These are phyloP conservation scores for Thelephora ganbajun DNA, from an alignment of 768 basidiomycete genomes.

Conservation along the genomic window DNA sequence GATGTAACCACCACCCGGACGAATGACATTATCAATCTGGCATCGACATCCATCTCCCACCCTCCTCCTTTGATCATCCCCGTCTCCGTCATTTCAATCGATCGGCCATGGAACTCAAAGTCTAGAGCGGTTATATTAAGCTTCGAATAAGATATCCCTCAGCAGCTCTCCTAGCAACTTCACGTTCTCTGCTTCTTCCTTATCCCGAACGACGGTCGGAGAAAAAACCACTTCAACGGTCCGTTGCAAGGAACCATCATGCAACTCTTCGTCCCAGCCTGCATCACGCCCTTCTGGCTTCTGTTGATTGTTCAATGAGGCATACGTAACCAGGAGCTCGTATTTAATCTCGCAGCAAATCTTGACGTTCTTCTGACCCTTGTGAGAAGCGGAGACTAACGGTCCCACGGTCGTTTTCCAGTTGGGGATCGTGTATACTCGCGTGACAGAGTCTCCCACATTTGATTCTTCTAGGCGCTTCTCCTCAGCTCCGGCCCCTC, in stretches of 20 bases:
- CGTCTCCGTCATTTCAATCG: too few relatives aligned
- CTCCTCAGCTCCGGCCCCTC: not conserved
- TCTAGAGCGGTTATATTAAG: too few relatives aligned
- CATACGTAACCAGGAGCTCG: conserved; percentile 16
- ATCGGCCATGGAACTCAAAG: too few relatives aligned
- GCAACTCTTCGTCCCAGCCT: conserved; percentile 10
- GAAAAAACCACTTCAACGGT: conserved; percentile 10
- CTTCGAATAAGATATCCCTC: not conserved
- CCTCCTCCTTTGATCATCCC: not conserved
- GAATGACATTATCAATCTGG: not conserved
- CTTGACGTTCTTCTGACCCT: conserved; percentile 3
- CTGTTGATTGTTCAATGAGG: conserved; percentile 11
- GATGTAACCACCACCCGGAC: not conserved
- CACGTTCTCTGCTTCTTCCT: conserved; percentile 2
- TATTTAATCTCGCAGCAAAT: conserved; percentile 9
- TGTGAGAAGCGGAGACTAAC: conserved; percentile 4
- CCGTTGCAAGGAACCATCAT: conserved; percentile 7
- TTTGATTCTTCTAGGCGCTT: conserved; percentile 1
- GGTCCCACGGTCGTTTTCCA: conserved; percentile 10
- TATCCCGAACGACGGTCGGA: not conserved
- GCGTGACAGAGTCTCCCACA: conserved; percentile 2
- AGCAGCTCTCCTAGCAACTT: conserved; percentile 4
- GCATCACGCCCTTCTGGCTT: conserved; percentile 5
- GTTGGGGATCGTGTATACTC: conserved; percentile 8
- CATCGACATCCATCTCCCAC: not conserved